Evolutionary conservation across 2,329 filamentous ascomycete genomes (phyloP), one percentile per base, ranked within the genome.

Genomic region (Penicillium decumbens): DNA sequence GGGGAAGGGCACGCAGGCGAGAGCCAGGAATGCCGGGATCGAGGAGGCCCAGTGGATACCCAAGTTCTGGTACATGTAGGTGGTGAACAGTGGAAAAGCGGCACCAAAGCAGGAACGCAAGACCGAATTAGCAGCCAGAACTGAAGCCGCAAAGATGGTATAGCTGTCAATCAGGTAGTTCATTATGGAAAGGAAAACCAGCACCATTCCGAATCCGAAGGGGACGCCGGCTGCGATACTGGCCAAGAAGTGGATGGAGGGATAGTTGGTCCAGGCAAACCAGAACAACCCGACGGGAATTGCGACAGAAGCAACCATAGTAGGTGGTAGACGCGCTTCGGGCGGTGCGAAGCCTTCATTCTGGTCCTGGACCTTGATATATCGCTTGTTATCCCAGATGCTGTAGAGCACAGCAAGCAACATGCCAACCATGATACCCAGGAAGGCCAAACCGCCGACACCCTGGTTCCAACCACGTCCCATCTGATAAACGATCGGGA

Each of bases 381-480:
- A 65, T 12, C 60, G 62, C 49, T 58, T 62, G 46, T 63, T 65
- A 38, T 63, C 62, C 41, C 49, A 58, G 18, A 65, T 42, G 25
- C 50, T 59, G 39, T 61, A 59, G 15, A 32, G 39, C 9, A 65
- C 58, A 1, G 62, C 64, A 15, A 51, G 13, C 25, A 66, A 37
- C 55, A 65, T 66, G 20, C 65, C 65, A 20, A 65, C 52, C 60
- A 67, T 63, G n/a, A 65, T 63, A 10, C 64, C 64, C 7, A 67
- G 42, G 51, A 67, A 65, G 10, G 64, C 51, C 1, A 66, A 48
- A 12, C 60, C 57, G 10, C 60, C 53, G 29, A 65, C 41, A 39
- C 63, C 63, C 41, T 61, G 56, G 48, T 60, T 63, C 64, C 64
- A 66, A 43, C 62, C 60, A 38, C 64, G 63, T 39, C 50, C 27